These are phyloP conservation scores for Raphanus hybrid DNA, from an alignment of 441 rosid species.

Conservation along the genomic window DNA sequence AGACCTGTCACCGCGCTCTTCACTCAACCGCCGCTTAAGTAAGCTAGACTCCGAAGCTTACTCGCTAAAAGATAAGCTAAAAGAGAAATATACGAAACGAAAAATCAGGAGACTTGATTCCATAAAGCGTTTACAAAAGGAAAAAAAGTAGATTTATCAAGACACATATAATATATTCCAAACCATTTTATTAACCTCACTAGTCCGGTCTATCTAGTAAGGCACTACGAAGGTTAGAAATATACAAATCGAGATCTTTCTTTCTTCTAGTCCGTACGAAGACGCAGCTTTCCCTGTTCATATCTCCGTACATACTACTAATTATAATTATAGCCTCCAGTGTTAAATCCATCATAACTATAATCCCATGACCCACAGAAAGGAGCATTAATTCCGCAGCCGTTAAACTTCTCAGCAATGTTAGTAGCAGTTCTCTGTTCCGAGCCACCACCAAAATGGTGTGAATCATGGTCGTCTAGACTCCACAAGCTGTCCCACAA, in stretches of 20 bases:
- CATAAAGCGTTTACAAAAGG: not conserved
- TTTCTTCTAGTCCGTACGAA: not conserved
- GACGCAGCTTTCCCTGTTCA: slow-evolving; percentile 1
- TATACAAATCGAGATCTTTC: slow-evolving; percentile 32
- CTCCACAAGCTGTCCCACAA: slow-evolving; percentile 68
- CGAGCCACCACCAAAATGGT: not conserved
- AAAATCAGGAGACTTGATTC: not conserved
- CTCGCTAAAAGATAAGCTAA: not conserved
- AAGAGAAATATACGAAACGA: not conserved
- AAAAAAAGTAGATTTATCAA: not conserved
- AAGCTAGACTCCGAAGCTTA: not conserved
- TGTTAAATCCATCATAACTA: slow-evolving; percentile 30
- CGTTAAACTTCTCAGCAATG: slow-evolving; percentile 19
- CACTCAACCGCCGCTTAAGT: not conserved
- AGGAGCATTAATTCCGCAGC: slow-evolving; percentile 14
- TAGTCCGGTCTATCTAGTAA: slow-evolving; percentile 1
- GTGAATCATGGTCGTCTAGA: slow-evolving; percentile 45
- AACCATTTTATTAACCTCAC: slow-evolving; percentile 28
- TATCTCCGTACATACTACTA: not conserved
- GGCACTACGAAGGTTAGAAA: slow-evolving; percentile 16
- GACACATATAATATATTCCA: slow-evolving; percentile 12
- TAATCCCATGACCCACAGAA: slow-evolving; percentile 26
- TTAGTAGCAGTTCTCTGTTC: slow-evolving; percentile 2
- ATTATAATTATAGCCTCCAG: slow-evolving; percentile 29
- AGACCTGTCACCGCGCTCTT: not conserved